Evolutionary conservation across 169 alveolate genomes (phyloP).

Genomic region (Cryptosporidium meleagridis): DNA sequence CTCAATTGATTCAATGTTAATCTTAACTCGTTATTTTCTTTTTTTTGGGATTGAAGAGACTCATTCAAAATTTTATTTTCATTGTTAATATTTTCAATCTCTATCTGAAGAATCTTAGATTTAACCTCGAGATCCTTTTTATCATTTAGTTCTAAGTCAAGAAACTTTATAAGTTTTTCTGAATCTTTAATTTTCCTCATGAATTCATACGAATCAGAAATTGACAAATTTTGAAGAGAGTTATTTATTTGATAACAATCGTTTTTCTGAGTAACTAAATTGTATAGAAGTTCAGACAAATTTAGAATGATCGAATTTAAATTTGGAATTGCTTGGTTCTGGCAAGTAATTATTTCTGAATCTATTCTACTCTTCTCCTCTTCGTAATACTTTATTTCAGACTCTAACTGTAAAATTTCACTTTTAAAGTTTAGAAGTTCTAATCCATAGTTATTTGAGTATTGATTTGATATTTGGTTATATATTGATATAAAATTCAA

Average conservation of each 20-base stretch:
- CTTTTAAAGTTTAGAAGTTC: not conserved
- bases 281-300: slow-evolving; percentile 2
- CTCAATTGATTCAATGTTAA: not conserved
- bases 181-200: not conserved
- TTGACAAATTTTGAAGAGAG: not conserved
- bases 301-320: not conserved
- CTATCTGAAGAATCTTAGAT: slow-evolving; percentile 20
- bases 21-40: slow-evolving; percentile 24
- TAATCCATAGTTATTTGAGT: not conserved
- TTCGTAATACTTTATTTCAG: slow-evolving; percentile 26
- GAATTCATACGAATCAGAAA: slow-evolving; percentile 22
- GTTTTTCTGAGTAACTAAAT: not conserved
- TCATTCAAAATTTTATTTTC: slow-evolving; percentile 5
- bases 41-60: not conserved
- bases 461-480: not conserved
- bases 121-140: not conserved
- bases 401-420: slow-evolving; percentile 24
- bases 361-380: slow-evolving; percentile 13
- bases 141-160: slow-evolving; percentile 15
- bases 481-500: not conserved
- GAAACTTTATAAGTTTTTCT: not conserved
- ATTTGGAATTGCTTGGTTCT: not conserved
- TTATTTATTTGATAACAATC: not conserved
- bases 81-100: slow-evolving; percentile 11
- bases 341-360: slow-evolving; percentile 10